phyloP scores from a whole-genome alignment of 139 green algal genomes.

The Gonium pectorale region DNA sequence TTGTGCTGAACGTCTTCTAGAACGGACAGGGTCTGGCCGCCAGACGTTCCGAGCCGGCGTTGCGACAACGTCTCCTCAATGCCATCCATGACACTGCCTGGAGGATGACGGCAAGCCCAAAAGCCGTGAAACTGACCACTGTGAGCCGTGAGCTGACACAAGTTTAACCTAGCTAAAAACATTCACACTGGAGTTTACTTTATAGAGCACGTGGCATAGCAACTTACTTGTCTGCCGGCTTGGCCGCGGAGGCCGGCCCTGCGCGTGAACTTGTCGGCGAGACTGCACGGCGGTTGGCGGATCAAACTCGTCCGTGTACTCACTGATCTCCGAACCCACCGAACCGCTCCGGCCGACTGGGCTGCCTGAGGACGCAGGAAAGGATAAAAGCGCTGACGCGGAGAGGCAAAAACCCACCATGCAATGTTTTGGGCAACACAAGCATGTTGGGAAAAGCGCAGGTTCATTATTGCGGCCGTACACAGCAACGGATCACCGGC shows the following conservation, averaged over 20 bases:
- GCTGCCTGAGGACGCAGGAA: too few relatives aligned
- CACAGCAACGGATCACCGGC: too few relatives aligned
- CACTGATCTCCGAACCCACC: neutral
- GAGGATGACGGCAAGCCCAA: too few relatives aligned
- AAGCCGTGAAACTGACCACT: too few relatives aligned
- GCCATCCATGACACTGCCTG: conserved; percentile 36
- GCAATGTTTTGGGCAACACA: too few relatives aligned
- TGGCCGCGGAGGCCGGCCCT: neutral
- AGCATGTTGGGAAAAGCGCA: too few relatives aligned
- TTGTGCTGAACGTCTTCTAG: neutral
- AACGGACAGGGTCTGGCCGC: neutral
- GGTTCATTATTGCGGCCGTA: too few relatives aligned
- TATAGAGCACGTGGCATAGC: too few relatives aligned
- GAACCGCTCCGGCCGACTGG: neutral
- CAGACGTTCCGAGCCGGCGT: conserved; percentile 9
- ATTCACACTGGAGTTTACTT: too few relatives aligned
- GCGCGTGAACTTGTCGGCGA: neutral
- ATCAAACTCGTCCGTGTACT: conserved; percentile 38
- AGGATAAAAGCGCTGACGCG: too few relatives aligned
- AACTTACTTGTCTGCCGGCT: conserved; percentile 5
- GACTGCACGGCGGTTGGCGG: neutral
- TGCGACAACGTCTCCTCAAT: conserved; percentile 26
- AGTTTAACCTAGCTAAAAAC: too few relatives aligned
- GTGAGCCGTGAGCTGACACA: too few relatives aligned
- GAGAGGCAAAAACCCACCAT: neutral